phyloP scores from a whole-genome alignment of 208 protist genomes.

The Wallacemonas collosoma region DNA sequence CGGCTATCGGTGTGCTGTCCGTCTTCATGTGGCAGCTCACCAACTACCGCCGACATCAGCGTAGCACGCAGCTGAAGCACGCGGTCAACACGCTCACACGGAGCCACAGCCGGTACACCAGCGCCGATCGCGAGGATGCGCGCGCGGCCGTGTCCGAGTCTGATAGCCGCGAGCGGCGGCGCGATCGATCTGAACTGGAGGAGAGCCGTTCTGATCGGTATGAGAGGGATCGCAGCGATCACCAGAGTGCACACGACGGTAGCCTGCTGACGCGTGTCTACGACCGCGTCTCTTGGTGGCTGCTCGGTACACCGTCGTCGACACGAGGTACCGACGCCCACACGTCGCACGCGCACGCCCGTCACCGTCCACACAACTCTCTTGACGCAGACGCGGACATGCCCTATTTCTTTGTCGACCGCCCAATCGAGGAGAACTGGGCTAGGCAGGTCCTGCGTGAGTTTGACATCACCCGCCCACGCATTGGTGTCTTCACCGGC shows the following conservation, averaged over 20 bases:
- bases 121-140: constrained; percentile 7
- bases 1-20: constrained; percentile 58
- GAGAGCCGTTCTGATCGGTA: no score
- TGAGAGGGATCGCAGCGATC: no score
- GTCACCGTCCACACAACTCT: neutral
- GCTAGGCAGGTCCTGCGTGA: constrained; percentile 68
- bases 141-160: neutral
- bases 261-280: no score
- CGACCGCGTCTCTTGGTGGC: no score
- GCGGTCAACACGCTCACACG: constrained; percentile 71
- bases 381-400: neutral
- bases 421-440: constrained; percentile 69
- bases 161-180: neutral
- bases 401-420: constrained; percentile 39
- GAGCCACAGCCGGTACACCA: constrained; percentile 21
- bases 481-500: constrained; percentile 65
- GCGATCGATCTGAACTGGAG: no score
- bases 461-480: constrained; percentile 67
- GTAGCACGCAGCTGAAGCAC: constrained; percentile 62
- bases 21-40: constrained; percentile 78
- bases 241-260: no score
- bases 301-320: no score
- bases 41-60: constrained; percentile 57
- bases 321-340: neutral
- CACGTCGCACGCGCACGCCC: neutral